Conservation (phyloP, 352 stramenopile genomes). For the Phytophthora pini region DNA sequence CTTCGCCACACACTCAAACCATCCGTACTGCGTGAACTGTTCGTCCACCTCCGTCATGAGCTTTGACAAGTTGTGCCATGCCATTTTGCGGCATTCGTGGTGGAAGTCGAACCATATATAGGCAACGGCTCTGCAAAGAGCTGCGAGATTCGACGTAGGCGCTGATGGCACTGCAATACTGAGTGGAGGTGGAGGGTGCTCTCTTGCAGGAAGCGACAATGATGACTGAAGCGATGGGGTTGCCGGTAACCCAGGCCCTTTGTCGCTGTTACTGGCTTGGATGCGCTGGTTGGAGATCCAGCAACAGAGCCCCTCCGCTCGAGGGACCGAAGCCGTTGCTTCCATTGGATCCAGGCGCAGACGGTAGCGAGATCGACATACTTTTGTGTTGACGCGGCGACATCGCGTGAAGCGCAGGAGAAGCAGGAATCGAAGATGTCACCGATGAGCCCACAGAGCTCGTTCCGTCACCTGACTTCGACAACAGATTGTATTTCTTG, state of each 20-base stretch:
- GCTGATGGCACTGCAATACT: slow-evolving; percentile 45
- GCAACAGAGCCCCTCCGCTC: slow-evolving; percentile 26
- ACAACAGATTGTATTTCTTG: slow-evolving; percentile 87
- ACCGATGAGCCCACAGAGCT: slow-evolving; percentile 29
- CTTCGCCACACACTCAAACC: slow-evolving; percentile 52
- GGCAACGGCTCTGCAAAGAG: slow-evolving; percentile 63
- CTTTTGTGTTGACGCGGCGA: slow-evolving; percentile 55
- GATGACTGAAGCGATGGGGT: slow-evolving; percentile 28
- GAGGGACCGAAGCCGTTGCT: slow-evolving; percentile 27
- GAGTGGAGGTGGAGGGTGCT: slow-evolving; percentile 11
- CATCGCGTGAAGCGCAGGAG: slow-evolving; percentile 29
- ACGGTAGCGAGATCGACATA: slow-evolving; percentile 24
- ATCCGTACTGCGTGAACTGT: slow-evolving; percentile 77
- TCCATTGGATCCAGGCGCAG: slow-evolving; percentile 17
- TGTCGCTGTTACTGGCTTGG: slow-evolving; percentile 36
- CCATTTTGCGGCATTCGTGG: slow-evolving; percentile 94
- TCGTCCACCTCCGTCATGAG: slow-evolving; percentile 90
- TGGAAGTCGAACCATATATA: slow-evolving; percentile 98
- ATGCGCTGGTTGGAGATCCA: slow-evolving; percentile 41
- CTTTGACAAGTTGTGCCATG: slow-evolving; percentile 92
- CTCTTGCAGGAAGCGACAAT: slow-evolving; percentile 28
- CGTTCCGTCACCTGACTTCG: slow-evolving; percentile 55
- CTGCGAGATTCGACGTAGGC: slow-evolving; percentile 61
- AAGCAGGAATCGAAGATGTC: slow-evolving; percentile 21
- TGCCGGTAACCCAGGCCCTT: slow-evolving; percentile 16